Base-by-base conservation (phyloP, 768 basidiomycete species). In the Saitozyma podzolica region DNA sequence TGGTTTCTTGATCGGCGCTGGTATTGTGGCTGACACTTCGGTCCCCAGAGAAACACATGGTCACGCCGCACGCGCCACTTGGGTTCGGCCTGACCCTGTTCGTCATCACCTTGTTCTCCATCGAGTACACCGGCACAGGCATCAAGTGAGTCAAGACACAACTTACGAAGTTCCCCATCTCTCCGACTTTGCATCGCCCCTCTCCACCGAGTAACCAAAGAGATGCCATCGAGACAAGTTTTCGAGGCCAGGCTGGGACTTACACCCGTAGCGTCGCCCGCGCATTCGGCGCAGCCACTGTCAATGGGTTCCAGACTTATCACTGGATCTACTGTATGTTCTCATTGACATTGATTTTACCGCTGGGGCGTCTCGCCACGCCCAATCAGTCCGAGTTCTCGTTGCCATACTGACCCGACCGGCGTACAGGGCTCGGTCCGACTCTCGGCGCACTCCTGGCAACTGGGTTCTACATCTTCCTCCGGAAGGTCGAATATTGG, bases 381-480 rank as follows among this genome's bases (percentile, higher is more conserved):
- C 45, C 6, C 11, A 6, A 47, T 11, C 6, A 17, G 45, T 17
- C 45, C 45, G 2, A 17, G n/a, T 3, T 47, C 2, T 13, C 13
- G n/a, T n/a, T n/a, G n/a, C n/a, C n/a, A n/a, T 47, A 47, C 45
- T 47, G 45, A 47, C 45, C 50, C 43, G 50, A 53, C 20, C 13
- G 16, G 40, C 42, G 17, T 39, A 11, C 17, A 20, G 67, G 87
- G 88, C 77, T 89, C 9, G 88, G 89, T 47, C 88, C 88, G 0
- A 84, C 84, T 56, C 80, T 89, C 17, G 88, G 89, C 41, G 83
- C 87, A 7, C 73, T 90, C 9, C 81, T 90, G 6, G 87, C 80
- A 81, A 81, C 84, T 13, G 83, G 70, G 7, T 83, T 89, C 68
- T 90, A 88, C 72, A 73, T 82, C 40, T 66, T 83, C 20, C 81